Conservation (phyloP, 306 rosid genomes). For the Cicer bijugum region DNA sequence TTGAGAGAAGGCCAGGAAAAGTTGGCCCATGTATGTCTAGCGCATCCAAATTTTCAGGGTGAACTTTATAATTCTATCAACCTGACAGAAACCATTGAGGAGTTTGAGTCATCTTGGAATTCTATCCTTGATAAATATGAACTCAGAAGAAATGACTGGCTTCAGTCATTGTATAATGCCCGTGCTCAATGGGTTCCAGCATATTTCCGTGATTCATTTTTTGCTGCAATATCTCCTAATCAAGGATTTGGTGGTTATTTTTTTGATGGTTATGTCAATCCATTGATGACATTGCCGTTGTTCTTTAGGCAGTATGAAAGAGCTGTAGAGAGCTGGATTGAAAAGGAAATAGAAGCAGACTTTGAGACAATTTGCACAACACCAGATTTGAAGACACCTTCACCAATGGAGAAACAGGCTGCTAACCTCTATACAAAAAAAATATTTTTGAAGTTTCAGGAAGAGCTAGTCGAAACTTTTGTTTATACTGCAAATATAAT, state of each 20-base stretch:
- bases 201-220: slow-evolving; percentile 85
- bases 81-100: slow-evolving; percentile 90
- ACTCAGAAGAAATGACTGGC: slow-evolving; percentile 84
- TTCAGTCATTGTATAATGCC: slow-evolving; percentile 67
- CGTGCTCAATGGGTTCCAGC: slow-evolving; percentile 93
- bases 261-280: slow-evolving; percentile 85
- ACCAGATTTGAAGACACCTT: slow-evolving; percentile 83
- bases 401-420: slow-evolving; percentile 96
- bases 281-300: slow-evolving; percentile 82
- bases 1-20: slow-evolving; percentile 93
- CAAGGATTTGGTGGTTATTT: slow-evolving; percentile 76
- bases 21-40: slow-evolving; percentile 74
- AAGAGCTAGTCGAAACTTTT: slow-evolving; percentile 93
- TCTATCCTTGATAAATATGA: slow-evolving; percentile 80
- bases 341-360: slow-evolving; percentile 85
- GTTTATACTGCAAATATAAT: slow-evolving; percentile 89
- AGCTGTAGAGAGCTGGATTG: slow-evolving; percentile 80
- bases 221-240: slow-evolving; percentile 76
- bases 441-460: slow-evolving; percentile 82
- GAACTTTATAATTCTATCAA: slow-evolving; percentile 92
- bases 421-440: slow-evolving; percentile 85
- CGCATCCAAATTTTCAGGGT: slow-evolving; percentile 76
- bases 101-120: slow-evolving; percentile 88
- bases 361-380: slow-evolving; percentile 79
- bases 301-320: slow-evolving; percentile 91